Percentiles rank a stretch among this genome's conserved stretches.
Conservation (phyloP, 2,329 filamentous ascomycete genomes). For the Claviceps sp. region DNA sequence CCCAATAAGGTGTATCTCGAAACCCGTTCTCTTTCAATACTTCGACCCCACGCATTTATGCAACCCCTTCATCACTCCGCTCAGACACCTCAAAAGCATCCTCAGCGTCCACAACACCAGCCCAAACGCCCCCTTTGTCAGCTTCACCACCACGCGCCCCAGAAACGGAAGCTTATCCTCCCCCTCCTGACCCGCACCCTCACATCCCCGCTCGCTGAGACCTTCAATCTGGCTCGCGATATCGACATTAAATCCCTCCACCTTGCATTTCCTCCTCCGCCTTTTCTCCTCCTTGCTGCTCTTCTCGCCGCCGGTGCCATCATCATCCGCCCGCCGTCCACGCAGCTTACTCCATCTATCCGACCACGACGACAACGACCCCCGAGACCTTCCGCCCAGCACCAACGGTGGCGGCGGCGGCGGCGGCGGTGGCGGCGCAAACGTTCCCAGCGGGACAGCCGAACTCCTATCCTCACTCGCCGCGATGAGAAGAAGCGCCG, state of each 20-base stretch:
- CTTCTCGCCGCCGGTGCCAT: slow-evolving; percentile 6
- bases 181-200: slow-evolving; percentile 20
- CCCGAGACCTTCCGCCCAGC: slow-evolving; percentile 4
- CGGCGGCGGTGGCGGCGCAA: slow-evolving; percentile 42
- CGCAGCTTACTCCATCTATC: slow-evolving; percentile 18
- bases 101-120: slow-evolving; percentile 45
- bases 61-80: slow-evolving; percentile 35
- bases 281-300: slow-evolving; percentile 14
- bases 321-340: slow-evolving; percentile 12
- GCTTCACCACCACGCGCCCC: slow-evolving; percentile 34
- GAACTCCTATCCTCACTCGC: slow-evolving; percentile 39
- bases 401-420: slow-evolving; percentile 9
- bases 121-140: slow-evolving; percentile 41
- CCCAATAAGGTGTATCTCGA: background rate
- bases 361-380: slow-evolving; percentile 1
- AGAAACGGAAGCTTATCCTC: slow-evolving; percentile 36
- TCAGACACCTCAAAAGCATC: slow-evolving; percentile 39
- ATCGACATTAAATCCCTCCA: slow-evolving; percentile 47
- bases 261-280: slow-evolving; percentile 19
- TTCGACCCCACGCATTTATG: slow-evolving; percentile 36
- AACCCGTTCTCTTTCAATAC: slow-evolving; percentile 13
- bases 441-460: slow-evolving; percentile 31
- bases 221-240: slow-evolving; percentile 47
- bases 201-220: slow-evolving; percentile 21
- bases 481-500: slow-evolving; percentile 46